Base-by-base conservation (phyloP, 164 flowering plant genomes). In the Dillenia turbinata region DNA sequence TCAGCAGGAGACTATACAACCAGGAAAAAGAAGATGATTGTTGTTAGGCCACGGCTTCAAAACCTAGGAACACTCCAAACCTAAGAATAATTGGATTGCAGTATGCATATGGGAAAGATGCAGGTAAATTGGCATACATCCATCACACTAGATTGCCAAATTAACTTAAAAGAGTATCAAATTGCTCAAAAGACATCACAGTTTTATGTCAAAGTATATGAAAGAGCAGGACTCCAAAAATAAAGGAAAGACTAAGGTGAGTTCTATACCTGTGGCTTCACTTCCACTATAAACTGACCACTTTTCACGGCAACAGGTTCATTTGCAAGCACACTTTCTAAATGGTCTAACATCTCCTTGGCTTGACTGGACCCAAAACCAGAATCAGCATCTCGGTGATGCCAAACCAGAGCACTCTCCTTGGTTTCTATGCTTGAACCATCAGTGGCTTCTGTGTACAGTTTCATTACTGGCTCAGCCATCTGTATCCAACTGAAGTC, bases 401-500 rank as follows among this genome's bases (percentile, higher is more conserved):
- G 89, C 93, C 93, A 87, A 33, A 87, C 93, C 72, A 87, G 65
- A 24, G 86, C 93, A 77, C 88, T 87, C 73, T 85, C 93, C 70
- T 87, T 87, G 54, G 62, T 63, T 61, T 87, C 93, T 62, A 87
- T 83, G 14, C 59, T 69, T 19, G 93, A 87, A 47, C 93, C 93
- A 73, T 87, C 90, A 43, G 93, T 87, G 14, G 93, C 63, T 63
- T 87, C 93, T 33, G 86, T 85, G 62, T 87, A 87, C 51, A 75
- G 66, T 45, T 79, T 75, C 88, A 87, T 87, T 14, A 87, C 80
- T 8, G 93, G 93, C 52, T 85, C 85, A 12, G 85, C 85, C 16
- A 87, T 87, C 66, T 79, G 76, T 46, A 74, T 83, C 87, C 90
- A 85, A 19, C 79, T 84, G 74, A 79, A 78, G 53, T 83, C 90